A percentile compares a stretch with the other conserved stretches of the same genome.
Conservation (phyloP, 192 early-diverging fungal genomes). For the Mortierella hygrophila region DNA sequence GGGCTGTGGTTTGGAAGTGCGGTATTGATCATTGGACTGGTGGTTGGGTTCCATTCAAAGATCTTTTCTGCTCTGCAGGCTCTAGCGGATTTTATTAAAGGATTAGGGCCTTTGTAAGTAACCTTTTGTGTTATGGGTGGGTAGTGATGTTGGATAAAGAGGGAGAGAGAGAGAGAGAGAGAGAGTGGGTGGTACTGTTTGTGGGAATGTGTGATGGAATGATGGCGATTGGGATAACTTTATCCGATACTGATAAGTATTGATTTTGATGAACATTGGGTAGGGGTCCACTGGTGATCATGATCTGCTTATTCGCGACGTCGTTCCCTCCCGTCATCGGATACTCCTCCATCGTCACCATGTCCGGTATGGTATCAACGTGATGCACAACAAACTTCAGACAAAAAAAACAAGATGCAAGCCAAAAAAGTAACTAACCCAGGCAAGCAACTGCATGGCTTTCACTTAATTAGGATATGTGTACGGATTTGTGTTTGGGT, state of each 20-base stretch:
- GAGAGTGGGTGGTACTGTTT: background rate
- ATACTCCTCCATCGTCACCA: conserved; percentile 72
- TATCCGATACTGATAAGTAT: background rate
- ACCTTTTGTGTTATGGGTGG: background rate
- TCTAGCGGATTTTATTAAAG: conserved; percentile 51
- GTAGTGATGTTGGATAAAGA: background rate
- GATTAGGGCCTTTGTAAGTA: conserved; percentile 58
- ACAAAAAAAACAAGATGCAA: no score
- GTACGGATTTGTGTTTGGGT: conserved; percentile 72
- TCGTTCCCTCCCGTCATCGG: conserved; percentile 80
- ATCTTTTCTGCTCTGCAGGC: conserved; percentile 57
- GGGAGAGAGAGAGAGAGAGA: no score
- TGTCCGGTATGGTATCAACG: conserved; percentile 57
- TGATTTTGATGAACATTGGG: background rate
- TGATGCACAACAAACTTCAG: no score
- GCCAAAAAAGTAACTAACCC: background rate
- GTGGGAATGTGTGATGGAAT: background rate
- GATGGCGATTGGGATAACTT: background rate
- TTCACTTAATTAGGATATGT: conserved; percentile 61
- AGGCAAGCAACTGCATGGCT: background rate
- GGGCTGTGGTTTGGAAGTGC: conserved; percentile 42
- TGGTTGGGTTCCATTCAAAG: conserved; percentile 48
- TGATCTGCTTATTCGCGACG: conserved; percentile 65
- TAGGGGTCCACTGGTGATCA: conserved; percentile 64
- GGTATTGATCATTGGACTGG: conserved; percentile 44